Evolutionary conservation across 805 yeast species (phyloP).

Genomic region (Wickerhamiella lipophila): DNA sequence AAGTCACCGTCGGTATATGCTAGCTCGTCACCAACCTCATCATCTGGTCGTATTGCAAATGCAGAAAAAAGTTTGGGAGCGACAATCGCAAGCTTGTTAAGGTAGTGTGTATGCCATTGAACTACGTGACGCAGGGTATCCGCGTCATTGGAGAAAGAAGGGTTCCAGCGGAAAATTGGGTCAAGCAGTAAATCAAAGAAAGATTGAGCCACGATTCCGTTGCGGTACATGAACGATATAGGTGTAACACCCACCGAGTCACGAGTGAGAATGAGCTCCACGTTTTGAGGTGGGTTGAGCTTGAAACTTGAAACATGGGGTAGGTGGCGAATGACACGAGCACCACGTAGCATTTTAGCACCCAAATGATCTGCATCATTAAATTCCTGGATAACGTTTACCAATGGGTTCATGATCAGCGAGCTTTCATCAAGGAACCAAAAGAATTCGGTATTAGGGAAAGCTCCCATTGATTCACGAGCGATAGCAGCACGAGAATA

Average conservation of each 20-base stretch:
- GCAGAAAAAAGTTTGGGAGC: slow-evolving; percentile 45
- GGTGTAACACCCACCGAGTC: slow-evolving; percentile 50
- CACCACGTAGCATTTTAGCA: slow-evolving; percentile 51
- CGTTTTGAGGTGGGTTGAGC: slow-evolving; percentile 40
- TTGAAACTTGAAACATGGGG: slow-evolving; percentile 42
- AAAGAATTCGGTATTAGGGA: slow-evolving; percentile 81
- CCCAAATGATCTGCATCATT: slow-evolving; percentile 49
- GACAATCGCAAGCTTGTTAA: slow-evolving; percentile 61
- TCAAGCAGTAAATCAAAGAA: slow-evolving; percentile 74
- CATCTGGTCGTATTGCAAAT: slow-evolving; percentile 18
- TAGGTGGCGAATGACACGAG: slow-evolving; percentile 44
- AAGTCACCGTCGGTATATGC: slow-evolving; percentile 28
- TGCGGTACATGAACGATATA: slow-evolving; percentile 57
- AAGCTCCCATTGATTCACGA: slow-evolving; percentile 86
- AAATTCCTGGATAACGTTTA: slow-evolving; percentile 48
- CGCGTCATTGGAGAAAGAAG: slow-evolving; percentile 41
- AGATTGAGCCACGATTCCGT: slow-evolving; percentile 51
- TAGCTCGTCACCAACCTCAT: slow-evolving; percentile 20
- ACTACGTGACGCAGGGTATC: slow-evolving; percentile 67
- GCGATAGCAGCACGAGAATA: slow-evolving; percentile 57
- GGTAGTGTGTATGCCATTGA: slow-evolving; percentile 86
- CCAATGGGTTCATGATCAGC: slow-evolving; percentile 55
- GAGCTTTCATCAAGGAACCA: slow-evolving; percentile 73
- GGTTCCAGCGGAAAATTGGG: slow-evolving; percentile 52
- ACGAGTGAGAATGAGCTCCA: slow-evolving; percentile 58